These are phyloP conservation scores for Fomitopsis serialis DNA, from an alignment of 768 basidiomycete species.

Conservation along the genomic window DNA sequence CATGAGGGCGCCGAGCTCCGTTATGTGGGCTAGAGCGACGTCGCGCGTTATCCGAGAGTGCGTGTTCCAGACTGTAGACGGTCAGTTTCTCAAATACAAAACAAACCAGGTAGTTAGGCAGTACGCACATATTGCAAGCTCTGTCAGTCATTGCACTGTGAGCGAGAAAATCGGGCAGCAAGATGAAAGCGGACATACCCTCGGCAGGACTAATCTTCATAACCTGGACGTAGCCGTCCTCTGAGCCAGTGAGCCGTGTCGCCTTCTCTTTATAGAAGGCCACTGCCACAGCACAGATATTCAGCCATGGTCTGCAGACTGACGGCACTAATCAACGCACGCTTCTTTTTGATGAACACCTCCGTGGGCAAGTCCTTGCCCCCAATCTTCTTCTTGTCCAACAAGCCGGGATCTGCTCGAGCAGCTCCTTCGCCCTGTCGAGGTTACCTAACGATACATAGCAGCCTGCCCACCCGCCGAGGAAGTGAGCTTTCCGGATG, in stretches of 20 bases:
- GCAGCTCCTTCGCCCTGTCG: constrained; percentile 52
- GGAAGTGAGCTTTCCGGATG: too few species aligned
- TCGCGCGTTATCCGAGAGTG: constrained; percentile 53
- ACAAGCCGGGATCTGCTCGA: constrained; percentile 58
- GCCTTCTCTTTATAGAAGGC: constrained; percentile 73
- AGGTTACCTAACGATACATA: constrained; percentile 50
- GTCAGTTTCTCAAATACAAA: neutral
- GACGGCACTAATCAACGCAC: constrained; percentile 36
- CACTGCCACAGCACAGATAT: constrained; percentile 35
- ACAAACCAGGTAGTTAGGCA: too few species aligned
- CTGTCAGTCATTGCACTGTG: constrained; percentile 28
- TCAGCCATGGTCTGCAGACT: neutral
- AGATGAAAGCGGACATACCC: constrained; percentile 34
- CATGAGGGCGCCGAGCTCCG: constrained; percentile 43
- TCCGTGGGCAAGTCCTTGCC: constrained; percentile 75
- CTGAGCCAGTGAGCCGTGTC: constrained; percentile 44
- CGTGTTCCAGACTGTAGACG: constrained; percentile 66
- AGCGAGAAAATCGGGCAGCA: neutral
- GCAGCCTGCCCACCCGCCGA: constrained; percentile 44
- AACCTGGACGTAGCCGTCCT: constrained; percentile 42
- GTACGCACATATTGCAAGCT: constrained; percentile 70
- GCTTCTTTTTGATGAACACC: constrained; percentile 70
- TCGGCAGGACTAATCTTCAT: constrained; percentile 69
- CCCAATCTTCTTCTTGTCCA: constrained; percentile 55
- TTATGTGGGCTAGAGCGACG: constrained; percentile 55